These are phyloP conservation scores for Boletus sp. DNA, from an alignment of 768 basidiomycete genomes.

Conservation along the genomic window DNA sequence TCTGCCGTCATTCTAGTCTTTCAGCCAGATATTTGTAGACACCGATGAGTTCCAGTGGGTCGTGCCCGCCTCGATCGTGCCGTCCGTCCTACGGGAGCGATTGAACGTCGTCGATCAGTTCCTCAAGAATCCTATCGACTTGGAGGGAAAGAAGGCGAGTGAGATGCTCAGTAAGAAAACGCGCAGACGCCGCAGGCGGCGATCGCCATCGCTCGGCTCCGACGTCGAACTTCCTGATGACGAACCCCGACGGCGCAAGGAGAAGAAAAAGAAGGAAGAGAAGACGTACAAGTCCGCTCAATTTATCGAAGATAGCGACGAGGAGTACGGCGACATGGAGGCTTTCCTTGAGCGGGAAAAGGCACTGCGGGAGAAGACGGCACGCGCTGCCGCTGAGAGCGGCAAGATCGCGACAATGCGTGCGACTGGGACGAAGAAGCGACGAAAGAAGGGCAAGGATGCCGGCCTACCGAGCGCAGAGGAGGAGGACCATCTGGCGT, in stretches of 20 bases:
- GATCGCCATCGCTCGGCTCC: constrained; percentile 47
- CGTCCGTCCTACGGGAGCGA: constrained; percentile 64
- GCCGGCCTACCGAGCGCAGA: constrained; percentile 43
- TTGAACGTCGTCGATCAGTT: constrained; percentile 81
- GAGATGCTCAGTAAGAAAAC: constrained; percentile 68
- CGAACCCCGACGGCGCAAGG: constrained; percentile 35
- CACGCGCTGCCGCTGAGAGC: constrained; percentile 43
- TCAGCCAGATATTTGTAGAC: constrained; percentile 36
- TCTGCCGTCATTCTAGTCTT: background rate
- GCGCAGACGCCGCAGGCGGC: constrained; percentile 49
- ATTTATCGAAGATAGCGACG: constrained; percentile 91
- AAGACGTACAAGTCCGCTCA: constrained; percentile 84
- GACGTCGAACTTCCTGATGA: constrained; percentile 39
- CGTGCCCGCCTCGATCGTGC: constrained; percentile 69
- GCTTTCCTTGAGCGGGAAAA: constrained; percentile 80
- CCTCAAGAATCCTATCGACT: constrained; percentile 76
- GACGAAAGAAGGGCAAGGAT: constrained; percentile 46
- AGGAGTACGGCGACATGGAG: constrained; percentile 76
- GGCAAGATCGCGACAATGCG: constrained; percentile 44
- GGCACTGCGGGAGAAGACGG: constrained; percentile 51
- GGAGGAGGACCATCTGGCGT: constrained; percentile 22
- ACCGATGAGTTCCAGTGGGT: constrained; percentile 82
- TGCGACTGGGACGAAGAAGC: constrained; percentile 55
- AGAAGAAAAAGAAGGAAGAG: constrained; percentile 63
- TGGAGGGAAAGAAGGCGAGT: constrained; percentile 72